Evolutionary conservation across 177 flowering plant species (phyloP), one percentile per base, ranked within the genome.

Genomic region (Vitis hybrid): DNA sequence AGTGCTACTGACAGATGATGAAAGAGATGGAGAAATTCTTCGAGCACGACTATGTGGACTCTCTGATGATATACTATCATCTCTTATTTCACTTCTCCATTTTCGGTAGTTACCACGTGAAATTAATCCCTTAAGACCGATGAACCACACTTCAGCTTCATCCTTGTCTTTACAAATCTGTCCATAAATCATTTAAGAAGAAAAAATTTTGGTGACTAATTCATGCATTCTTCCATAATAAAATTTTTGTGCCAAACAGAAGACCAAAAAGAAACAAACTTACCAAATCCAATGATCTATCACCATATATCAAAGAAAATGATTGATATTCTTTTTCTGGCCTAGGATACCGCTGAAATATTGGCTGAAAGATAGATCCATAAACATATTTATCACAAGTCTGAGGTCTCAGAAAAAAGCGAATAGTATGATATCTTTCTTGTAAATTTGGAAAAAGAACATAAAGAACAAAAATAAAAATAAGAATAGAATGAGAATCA

Each of bases 301-400:
- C 92, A 66, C 56, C 74, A 71, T 75, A 84, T 51, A 90, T 77
- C 32, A 90, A 85, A 32, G 94, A 90, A 81, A 90, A 90, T 56
- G 94, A 90, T 70, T 90, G 94, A 74, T 88, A 90, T 67, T 90
- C 94, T 80, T 88, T 87, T 73, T 90, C 91, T 35, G 94, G 94
- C 48, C 89, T 86, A 64, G 94, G 94, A 80, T 90, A 85, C 70
- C 91, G 86, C 77, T 88, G 89, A 76, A 90, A 90, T 77, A 81
- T 86, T 67, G 88, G 82, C 95, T 90, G 92, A 68, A 75, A 51
- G 56, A 65, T 6, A 64, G 56, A 55, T 3, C 27, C 35, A 54
- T 10, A 15, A 30, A 2, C 58, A 35, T 52, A 9, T 11, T 14
- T 51, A 55, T 64, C 17, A 27, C 40, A 46, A 40, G 40, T 48